Percentiles rank a stretch among this genome's conserved stretches.
phyloP scores from a whole-genome alignment of 176 grass and related monocot genomes.

The Secale cereale region DNA sequence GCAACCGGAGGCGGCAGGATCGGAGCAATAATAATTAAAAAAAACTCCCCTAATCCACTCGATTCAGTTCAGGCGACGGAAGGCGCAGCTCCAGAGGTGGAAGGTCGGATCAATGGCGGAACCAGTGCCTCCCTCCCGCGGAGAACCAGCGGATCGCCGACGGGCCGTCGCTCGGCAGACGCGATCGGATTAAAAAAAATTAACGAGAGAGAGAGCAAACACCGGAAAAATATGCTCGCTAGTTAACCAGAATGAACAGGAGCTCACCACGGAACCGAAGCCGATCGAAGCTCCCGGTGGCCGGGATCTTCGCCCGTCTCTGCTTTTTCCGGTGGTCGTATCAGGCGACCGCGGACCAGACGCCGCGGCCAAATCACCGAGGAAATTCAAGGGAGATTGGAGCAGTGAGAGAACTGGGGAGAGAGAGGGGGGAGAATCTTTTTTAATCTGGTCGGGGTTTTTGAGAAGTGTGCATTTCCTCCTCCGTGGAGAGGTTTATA shows the following conservation, averaged over 20 bases:
- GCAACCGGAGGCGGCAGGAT: neutral
- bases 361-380: neutral
- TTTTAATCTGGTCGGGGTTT: conserved; percentile 20
- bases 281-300: neutral
- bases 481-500: conserved; percentile 20
- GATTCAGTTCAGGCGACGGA: conserved; percentile 1
- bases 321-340: neutral
- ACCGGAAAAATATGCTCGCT: neutral
- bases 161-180: neutral
- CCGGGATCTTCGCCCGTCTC: neutral
- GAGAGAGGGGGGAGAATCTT: neutral
- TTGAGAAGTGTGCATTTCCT: conserved; percentile 2
- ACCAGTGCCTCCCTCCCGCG: neutral
- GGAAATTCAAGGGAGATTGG: neutral
- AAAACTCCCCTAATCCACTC: neutral
- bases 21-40: too few relatives aligned
- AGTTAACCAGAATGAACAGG: neutral
- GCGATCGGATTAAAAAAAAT: neutral
- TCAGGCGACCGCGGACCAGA: neutral
- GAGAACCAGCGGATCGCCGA: neutral
- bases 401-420: neutral
- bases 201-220: neutral
- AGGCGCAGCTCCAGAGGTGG: neutral
- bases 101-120: conserved; percentile 16
- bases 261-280: conserved; percentile 3